These are phyloP conservation scores for Saccharomyces hybrid DNA, from an alignment of 1,139 yeast genomes.

Conservation along the genomic window DNA sequence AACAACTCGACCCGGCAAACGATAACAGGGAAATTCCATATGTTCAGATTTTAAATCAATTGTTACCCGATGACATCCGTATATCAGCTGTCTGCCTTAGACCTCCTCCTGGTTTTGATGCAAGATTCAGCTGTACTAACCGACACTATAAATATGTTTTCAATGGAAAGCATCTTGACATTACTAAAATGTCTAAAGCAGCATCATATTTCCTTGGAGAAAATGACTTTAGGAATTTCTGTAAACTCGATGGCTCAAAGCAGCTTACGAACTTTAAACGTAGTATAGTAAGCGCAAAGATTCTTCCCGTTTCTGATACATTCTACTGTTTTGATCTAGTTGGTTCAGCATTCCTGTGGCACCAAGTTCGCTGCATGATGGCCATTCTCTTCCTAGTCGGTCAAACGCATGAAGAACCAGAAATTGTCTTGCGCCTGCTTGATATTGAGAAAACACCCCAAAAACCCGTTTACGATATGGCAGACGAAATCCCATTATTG, in stretches of 20 bases:
- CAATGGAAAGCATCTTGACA: constrained; percentile 46
- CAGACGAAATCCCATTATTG: constrained; percentile 83
- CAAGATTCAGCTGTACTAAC: constrained; percentile 77
- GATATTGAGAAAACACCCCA: constrained; percentile 52
- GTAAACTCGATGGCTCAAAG: constrained; percentile 89
- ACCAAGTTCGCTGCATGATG: constrained; percentile 94
- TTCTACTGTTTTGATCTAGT: constrained; percentile 65
- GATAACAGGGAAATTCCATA: constrained; percentile 73
- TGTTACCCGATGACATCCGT: constrained; percentile 73
- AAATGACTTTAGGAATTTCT: constrained; percentile 89
- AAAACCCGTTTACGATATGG: constrained; percentile 83
- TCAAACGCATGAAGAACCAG: constrained; percentile 60
- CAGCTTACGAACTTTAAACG: constrained; percentile 74
- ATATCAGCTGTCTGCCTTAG: constrained; percentile 75
- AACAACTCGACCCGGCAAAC: constrained; percentile 48
- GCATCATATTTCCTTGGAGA: constrained; percentile 60
- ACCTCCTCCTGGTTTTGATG: constrained; percentile 80
- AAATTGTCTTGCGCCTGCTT: constrained; percentile 50
- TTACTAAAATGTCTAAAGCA: constrained; percentile 62
- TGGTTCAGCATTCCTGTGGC: constrained; percentile 95
- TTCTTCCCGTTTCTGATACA: constrained; percentile 38
- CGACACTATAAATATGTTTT: constrained; percentile 85
- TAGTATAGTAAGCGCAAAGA: constrained; percentile 46
- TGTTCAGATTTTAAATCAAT: constrained; percentile 61
- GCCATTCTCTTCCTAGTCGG: constrained; percentile 76